A percentile compares a stretch with the other conserved stretches of the same genome.
These are phyloP conservation scores for Mesembryanthemum crystallinum DNA, from an alignment of 148 eudicot species.

Conservation along the genomic window DNA sequence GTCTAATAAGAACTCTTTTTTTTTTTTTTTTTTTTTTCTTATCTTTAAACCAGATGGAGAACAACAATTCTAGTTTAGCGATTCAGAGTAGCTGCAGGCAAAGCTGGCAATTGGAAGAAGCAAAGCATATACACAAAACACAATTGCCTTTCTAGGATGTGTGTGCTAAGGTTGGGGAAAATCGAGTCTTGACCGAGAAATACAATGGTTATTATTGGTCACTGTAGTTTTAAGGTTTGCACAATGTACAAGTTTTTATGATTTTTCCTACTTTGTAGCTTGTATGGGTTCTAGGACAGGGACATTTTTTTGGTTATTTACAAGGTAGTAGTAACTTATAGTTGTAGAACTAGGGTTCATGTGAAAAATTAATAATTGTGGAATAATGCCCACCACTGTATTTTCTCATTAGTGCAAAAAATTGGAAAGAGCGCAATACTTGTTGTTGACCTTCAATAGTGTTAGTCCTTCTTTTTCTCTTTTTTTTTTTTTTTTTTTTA, in stretches of 20 bases:
- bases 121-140: neutral
- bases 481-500: neutral
- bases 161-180: neutral
- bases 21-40: neutral
- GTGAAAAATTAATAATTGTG: slow-evolving; percentile 17
- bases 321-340: slow-evolving; percentile 9
- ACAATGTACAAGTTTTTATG: neutral
- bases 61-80: slow-evolving; percentile 31
- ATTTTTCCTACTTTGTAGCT: neutral
- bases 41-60: slow-evolving; percentile 40
- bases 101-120: slow-evolving; percentile 18
- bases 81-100: slow-evolving; percentile 11
- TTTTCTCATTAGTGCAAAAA: neutral
- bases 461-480: too few species aligned
- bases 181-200: neutral
- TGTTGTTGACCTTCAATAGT: too few species aligned
- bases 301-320: neutral
- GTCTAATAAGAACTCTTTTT: neutral
- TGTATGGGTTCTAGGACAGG: neutral
- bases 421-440: too few species aligned
- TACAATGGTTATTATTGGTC: slow-evolving; percentile 6
- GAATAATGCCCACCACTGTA: neutral
- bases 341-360: slow-evolving; percentile 12
- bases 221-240: neutral
- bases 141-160: neutral